Conservation (phyloP, 2,329 filamentous ascomycete species). For the Emmonsiellopsis sp. region DNA sequence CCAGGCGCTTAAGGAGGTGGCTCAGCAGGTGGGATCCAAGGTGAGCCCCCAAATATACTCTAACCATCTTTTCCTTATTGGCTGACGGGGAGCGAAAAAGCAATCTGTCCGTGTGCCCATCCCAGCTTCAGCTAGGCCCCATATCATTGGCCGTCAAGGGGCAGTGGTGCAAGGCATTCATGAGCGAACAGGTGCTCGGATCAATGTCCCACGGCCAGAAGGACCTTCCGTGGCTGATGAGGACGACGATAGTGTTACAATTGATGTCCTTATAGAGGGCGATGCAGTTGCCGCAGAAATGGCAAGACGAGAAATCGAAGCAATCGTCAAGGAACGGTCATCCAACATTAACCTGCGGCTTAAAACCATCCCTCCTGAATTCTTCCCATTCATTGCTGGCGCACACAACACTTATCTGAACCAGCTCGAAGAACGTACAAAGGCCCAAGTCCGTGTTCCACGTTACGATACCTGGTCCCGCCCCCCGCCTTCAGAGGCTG, state of each 20-base stretch:
- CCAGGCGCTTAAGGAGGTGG: conserved; percentile 80
- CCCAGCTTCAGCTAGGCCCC: conserved; percentile 71
- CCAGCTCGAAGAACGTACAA: conserved; percentile 62
- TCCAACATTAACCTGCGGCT: conserved; percentile 74
- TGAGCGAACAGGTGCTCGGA: conserved; percentile 78
- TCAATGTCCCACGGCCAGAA: conserved; percentile 79
- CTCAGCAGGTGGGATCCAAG: conserved; percentile 78
- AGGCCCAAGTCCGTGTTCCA: conserved; percentile 74
- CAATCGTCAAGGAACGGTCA: conserved; percentile 78
- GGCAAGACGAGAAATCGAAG: conserved; percentile 73
- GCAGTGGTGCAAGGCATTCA: conserved; percentile 83
- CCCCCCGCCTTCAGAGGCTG: conserved; percentile 56
- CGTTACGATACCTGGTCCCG: conserved; percentile 65
- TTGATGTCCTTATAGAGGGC: conserved; percentile 83
- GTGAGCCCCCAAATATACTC: conserved; percentile 38
- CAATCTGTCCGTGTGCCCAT: conserved; percentile 67
- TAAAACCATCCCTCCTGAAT: conserved; percentile 77
- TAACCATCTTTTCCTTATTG: background rate
- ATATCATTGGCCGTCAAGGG: conserved; percentile 89
- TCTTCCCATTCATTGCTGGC: conserved; percentile 90
- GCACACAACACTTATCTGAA: conserved; percentile 60
- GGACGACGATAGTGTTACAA: conserved; percentile 65
- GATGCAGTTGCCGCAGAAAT: conserved; percentile 80
- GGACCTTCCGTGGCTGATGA: conserved; percentile 57
- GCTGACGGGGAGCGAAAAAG: conserved; percentile 24